A percentile compares a stretch with the other conserved stretches of the same genome.
Evolutionary conservation across 805 yeast species (phyloP).

Genomic region (Candida dendrica): DNA sequence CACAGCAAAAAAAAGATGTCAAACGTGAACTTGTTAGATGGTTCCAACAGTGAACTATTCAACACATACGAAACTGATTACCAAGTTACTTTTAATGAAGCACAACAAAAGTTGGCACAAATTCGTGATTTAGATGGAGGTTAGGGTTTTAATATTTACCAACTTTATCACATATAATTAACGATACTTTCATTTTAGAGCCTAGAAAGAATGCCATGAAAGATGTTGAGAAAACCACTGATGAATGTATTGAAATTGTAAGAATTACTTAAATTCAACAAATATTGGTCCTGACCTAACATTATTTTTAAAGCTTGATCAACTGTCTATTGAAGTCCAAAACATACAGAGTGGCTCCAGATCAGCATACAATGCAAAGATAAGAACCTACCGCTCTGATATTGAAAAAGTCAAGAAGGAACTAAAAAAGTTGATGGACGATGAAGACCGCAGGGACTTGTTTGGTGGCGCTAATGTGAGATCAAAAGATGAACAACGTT

Average conservation of each 20-base stretch:
- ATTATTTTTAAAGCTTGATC: constrained; percentile 54
- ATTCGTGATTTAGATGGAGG: constrained; percentile 42
- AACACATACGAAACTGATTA: constrained; percentile 32
- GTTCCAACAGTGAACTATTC: constrained; percentile 18
- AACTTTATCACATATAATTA: constrained; percentile 1
- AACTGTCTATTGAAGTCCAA: constrained; percentile 81
- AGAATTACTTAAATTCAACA: no score
- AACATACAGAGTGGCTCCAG: constrained; percentile 70
- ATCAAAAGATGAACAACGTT: constrained; percentile 60
- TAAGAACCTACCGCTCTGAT: constrained; percentile 63
- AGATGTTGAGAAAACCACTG: constrained; percentile 61
- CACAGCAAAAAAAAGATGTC: constrained; percentile 14
- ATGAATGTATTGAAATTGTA: constrained; percentile 68
- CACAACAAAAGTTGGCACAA: constrained; percentile 55
- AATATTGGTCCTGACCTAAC: no score
- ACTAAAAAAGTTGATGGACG: constrained; percentile 53
- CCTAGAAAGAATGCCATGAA: constrained; percentile 48
- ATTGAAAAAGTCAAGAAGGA: constrained; percentile 51
- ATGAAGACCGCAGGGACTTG: constrained; percentile 62
- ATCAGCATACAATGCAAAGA: constrained; percentile 63
- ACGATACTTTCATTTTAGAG: constrained; percentile 22
- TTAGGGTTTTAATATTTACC: constrained; percentile 12
- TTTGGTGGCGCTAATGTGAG: constrained; percentile 57
- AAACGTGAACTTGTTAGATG: constrained; percentile 15
- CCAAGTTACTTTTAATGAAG: constrained; percentile 62